These are phyloP conservation scores for Withania somnifera DNA, from an alignment of 305 asterid genomes.

Conservation along the genomic window DNA sequence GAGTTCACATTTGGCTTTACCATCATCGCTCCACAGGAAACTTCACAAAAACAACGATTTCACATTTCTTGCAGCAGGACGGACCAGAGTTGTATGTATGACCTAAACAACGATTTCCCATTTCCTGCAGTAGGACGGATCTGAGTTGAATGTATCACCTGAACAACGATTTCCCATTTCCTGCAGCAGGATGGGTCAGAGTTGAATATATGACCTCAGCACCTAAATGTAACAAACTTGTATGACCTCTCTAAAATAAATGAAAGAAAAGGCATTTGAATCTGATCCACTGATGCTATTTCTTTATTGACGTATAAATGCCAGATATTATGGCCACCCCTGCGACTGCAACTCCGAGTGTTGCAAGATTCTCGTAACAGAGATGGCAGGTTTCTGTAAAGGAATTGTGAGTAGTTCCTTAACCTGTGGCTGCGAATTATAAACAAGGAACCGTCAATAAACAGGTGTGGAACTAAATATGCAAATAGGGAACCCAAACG, in stretches of 20 bases:
- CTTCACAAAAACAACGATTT: not conserved
- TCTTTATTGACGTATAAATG: slow-evolving; percentile 57
- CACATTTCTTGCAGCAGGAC: not conserved
- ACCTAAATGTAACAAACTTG: not conserved
- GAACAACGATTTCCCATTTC: not conserved
- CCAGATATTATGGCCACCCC: slow-evolving; percentile 64
- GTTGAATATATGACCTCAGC: not conserved
- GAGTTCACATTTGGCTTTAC: not conserved
- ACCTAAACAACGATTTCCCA: not conserved
- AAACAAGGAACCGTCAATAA: not conserved
- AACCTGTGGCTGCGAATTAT: slow-evolving; percentile 27
- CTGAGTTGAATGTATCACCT: not conserved
- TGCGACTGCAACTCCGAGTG: slow-evolving; percentile 61
- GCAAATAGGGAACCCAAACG: not conserved
- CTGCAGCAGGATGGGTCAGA: not conserved
- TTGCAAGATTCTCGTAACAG: slow-evolving; percentile 33
- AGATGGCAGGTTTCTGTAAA: slow-evolving; percentile 19
- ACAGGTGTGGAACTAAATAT: not conserved
- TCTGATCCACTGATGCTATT: slow-evolving; percentile 17
- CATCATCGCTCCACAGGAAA: not conserved
- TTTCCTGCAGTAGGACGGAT: not conserved
- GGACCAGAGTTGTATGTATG: not conserved
- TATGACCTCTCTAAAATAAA: not conserved
- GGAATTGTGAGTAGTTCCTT: slow-evolving; percentile 45
- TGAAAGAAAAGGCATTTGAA: not conserved